Conservation (phyloP, 108 stramenopile genomes). For the Conticribra weissflogii region DNA sequence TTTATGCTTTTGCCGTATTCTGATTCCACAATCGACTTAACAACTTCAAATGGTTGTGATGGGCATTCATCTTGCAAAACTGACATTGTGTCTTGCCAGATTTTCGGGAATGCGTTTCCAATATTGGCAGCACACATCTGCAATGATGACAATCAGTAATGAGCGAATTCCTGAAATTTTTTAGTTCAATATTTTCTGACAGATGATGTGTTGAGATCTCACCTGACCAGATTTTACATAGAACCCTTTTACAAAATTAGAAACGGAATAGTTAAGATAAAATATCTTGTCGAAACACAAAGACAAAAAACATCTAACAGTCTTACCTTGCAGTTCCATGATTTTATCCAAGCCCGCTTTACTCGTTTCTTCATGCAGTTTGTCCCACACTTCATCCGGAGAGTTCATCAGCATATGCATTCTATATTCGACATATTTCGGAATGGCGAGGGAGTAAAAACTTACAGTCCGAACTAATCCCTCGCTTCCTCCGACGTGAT, state of each 20-base stretch:
- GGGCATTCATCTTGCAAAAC: conserved; percentile 87
- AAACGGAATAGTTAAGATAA: too few relatives aligned
- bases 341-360: conserved; percentile 69
- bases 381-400: conserved; percentile 69
- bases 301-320: too few relatives aligned
- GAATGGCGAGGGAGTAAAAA: conserved; percentile 69
- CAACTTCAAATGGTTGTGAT: conserved; percentile 57
- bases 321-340: conserved; percentile 68
- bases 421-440: conserved; percentile 69
- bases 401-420: conserved; percentile 58
- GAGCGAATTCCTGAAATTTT: too few relatives aligned
- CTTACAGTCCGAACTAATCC: conserved; percentile 51
- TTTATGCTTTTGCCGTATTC: conserved; percentile 58
- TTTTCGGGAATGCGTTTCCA: conserved; percentile 80
- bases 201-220: too few relatives aligned
- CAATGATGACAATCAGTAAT: not conserved
- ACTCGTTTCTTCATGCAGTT: conserved; percentile 65
- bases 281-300: too few relatives aligned
- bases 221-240: conserved; percentile 83
- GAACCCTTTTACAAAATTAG: too few relatives aligned
- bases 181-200: too few relatives aligned
- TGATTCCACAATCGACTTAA: conserved; percentile 62
- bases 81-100: conserved; percentile 86
- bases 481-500: conserved; percentile 67
- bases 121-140: conserved; percentile 81